Evolutionary conservation across 1,284 basidiomycete species (phyloP).

Genomic region (Laetiporus sulphureus): DNA sequence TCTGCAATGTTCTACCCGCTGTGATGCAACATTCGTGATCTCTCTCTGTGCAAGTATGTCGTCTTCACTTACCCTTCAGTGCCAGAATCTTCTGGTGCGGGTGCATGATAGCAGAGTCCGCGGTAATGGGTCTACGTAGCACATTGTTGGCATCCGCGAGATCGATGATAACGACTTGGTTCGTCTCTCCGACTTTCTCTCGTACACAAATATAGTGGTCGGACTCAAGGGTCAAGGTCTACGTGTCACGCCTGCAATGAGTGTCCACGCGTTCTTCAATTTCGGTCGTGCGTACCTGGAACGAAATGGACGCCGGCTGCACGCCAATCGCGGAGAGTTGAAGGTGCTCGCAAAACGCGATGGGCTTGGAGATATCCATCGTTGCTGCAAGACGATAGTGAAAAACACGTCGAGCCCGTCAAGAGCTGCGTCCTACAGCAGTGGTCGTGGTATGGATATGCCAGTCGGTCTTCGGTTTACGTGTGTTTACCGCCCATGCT

Average conservation of each 20-base stretch:
- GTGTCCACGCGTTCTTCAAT: background rate
- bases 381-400: slow-evolving; percentile 7
- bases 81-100: slow-evolving; percentile 96
- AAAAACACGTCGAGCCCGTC: slow-evolving; percentile 17
- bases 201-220: slow-evolving; percentile 96
- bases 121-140: slow-evolving; percentile 93
- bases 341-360: slow-evolving; percentile 62
- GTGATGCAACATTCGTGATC: slow-evolving; percentile 6
- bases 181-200: slow-evolving; percentile 85
- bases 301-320: slow-evolving; percentile 94
- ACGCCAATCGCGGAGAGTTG: slow-evolving; percentile 96
- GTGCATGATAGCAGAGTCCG: slow-evolving; percentile 98
- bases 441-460: slow-evolving; percentile 15
- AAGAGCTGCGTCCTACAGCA: slow-evolving; percentile 21
- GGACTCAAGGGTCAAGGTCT: slow-evolving; percentile 91
- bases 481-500: too few relatives aligned
- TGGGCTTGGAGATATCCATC: slow-evolving; percentile 24
- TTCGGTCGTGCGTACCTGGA: slow-evolving; percentile 62
- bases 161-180: slow-evolving; percentile 97
- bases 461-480: slow-evolving; percentile 16
- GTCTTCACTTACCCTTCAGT: slow-evolving; percentile 66
- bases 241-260: background rate
- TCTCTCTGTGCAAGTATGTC: background rate
- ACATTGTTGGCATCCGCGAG: slow-evolving; percentile 94
- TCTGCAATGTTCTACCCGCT: slow-evolving; percentile 93